phyloP scores from a whole-genome alignment of 148 eudicot genomes.

The Dysphania ambrosioides region DNA sequence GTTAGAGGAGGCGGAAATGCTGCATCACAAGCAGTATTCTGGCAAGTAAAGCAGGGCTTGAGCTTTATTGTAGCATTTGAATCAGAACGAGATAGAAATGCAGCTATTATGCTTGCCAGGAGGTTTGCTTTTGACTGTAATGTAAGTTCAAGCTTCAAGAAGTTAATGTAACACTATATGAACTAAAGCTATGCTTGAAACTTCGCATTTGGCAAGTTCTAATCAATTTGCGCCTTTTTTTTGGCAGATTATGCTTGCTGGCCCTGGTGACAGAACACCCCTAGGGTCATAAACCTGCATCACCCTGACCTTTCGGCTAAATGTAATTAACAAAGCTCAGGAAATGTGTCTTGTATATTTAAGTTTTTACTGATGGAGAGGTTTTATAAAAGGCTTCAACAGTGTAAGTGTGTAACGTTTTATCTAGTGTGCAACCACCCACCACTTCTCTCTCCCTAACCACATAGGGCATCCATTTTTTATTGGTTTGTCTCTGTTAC shows the following conservation, averaged over 20 bases:
- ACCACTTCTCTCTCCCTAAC: constrained; percentile 3
- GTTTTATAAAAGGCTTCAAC: constrained; percentile 20
- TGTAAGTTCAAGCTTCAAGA: constrained; percentile 48
- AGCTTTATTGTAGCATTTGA: constrained; percentile 86
- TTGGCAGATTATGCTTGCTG: constrained; percentile 74
- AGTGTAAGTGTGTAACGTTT: constrained; percentile 16
- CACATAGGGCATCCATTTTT: constrained; percentile 21
- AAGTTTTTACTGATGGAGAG: constrained; percentile 25
- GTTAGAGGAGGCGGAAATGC: constrained; percentile 99
- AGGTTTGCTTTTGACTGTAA: constrained; percentile 96
- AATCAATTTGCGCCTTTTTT: not conserved
- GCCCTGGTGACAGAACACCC: constrained; percentile 75
- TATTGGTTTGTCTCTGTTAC: constrained; percentile 8
- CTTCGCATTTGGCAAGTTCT: not conserved
- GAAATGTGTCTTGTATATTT: constrained; percentile 24
- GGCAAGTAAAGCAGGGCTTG: constrained; percentile 75
- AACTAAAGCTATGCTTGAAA: not conserved
- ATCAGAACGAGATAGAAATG: constrained; percentile 88
- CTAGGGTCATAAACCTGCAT: constrained; percentile 28
- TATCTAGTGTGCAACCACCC: constrained; percentile 5
- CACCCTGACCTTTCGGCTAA: constrained; percentile 6
- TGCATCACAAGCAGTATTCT: constrained; percentile 84
- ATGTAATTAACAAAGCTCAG: constrained; percentile 25
- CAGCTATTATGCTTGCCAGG: constrained; percentile 90
- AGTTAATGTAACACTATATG: not conserved